These are phyloP conservation scores for Mortierella sp. DNA, from an alignment of 371 early-diverging fungal species.

Conservation along the genomic window DNA sequence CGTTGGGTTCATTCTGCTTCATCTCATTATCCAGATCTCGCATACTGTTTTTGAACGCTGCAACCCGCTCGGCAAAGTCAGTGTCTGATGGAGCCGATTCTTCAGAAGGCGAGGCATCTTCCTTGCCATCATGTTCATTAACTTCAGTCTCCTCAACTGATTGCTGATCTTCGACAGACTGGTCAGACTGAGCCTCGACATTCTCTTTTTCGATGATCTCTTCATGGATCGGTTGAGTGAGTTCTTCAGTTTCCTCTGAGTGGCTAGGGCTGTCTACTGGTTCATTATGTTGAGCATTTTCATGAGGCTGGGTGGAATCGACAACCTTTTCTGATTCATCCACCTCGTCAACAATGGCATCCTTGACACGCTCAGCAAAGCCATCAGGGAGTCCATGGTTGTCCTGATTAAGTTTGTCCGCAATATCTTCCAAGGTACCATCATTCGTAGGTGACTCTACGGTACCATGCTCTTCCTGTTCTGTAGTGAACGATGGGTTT, in stretches of 20 bases:
- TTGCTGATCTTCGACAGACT: not conserved
- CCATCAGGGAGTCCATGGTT: conserved; percentile 4
- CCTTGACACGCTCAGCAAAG: conserved; percentile 8
- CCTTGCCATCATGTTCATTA: not conserved
- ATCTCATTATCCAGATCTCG: conserved; percentile 6
- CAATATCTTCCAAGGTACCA: not conserved
- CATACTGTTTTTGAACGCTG: conserved; percentile 13
- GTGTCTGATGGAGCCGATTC: not conserved
- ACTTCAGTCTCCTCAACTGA: not conserved
- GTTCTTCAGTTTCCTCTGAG: not conserved
- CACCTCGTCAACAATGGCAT: conserved; percentile 4
- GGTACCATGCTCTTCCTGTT: not conserved
- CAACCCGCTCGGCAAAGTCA: conserved; percentile 6
- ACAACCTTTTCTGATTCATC: not conserved
- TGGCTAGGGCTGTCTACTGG: not conserved
- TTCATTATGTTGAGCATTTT: not conserved
- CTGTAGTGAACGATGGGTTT: not conserved
- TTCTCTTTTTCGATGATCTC: not conserved
- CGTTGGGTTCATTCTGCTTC: not conserved
- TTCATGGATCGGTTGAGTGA: not conserved
- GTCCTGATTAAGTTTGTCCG: conserved; percentile 5
- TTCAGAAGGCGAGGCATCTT: not conserved
- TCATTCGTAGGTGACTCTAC: not conserved
- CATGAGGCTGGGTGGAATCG: not conserved
- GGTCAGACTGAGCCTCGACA: not conserved